Conservation (phyloP, 441 rosid species). For the Viola pubescens region DNA sequence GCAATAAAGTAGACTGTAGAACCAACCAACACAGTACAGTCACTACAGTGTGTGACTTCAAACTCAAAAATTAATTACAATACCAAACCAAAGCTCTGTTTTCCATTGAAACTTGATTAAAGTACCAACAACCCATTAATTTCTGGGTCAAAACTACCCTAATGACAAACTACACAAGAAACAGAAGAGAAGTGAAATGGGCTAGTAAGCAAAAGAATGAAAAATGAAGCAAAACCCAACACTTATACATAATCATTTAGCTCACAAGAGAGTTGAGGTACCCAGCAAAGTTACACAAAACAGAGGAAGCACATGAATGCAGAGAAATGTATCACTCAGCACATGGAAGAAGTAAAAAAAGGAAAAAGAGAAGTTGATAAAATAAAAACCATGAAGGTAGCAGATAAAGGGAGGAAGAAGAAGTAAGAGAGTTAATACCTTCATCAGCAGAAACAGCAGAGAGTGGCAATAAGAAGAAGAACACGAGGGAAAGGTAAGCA, state of each 20-base stretch:
- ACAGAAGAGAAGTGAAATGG: background rate
- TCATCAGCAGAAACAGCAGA: constrained; percentile 53
- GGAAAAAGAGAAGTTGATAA: background rate
- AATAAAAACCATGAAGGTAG: constrained; percentile 2
- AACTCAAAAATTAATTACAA: constrained; percentile 4
- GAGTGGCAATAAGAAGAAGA: constrained; percentile 37
- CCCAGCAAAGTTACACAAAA: background rate
- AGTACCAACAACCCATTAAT: background rate
- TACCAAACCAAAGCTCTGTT: background rate
- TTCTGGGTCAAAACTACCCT: background rate
- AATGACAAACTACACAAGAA: background rate
- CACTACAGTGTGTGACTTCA: constrained; percentile 3
- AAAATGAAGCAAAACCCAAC: no score
- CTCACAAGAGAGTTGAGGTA: background rate
- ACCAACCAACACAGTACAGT: background rate
- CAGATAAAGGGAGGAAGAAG: background rate
- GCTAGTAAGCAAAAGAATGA: background rate
- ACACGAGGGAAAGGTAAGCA: constrained; percentile 19
- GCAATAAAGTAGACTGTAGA: constrained; percentile 5
- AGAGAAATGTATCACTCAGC: background rate
- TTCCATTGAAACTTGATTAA: background rate
- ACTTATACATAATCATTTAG: no score
- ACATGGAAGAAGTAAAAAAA: background rate
- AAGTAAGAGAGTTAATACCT: constrained; percentile 27
- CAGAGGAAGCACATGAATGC: constrained; percentile 9